phyloP scores from a whole-genome alignment of 441 rosid species.

The Adansonia gregorii region DNA sequence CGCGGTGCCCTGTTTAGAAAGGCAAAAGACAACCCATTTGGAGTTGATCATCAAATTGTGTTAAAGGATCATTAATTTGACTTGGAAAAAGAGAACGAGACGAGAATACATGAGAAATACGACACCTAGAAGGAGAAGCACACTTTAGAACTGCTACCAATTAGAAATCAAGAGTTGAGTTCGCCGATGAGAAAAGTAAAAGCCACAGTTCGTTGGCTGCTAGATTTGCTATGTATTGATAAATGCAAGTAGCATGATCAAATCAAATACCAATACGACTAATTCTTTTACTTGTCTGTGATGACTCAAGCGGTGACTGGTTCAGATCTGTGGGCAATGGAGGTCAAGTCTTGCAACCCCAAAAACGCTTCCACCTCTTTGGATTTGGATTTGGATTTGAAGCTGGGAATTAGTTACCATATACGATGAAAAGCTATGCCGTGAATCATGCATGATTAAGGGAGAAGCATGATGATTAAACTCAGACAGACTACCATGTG shows the following conservation, averaged over 20 bases:
- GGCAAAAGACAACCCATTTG: too few relatives aligned
- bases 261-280: background rate
- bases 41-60: too few relatives aligned
- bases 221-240: background rate
- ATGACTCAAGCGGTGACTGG: too few relatives aligned
- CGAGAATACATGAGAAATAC: too few relatives aligned
- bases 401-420: slow-evolving; percentile 9
- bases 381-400: background rate
- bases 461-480: slow-evolving; percentile 41
- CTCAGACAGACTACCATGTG: slow-evolving; percentile 27
- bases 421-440: slow-evolving; percentile 25
- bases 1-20: too few relatives aligned
- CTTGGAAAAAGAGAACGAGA: too few relatives aligned
- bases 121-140: too few relatives aligned
- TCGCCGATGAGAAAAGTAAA: background rate
- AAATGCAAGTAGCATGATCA: background rate
- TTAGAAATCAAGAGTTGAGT: too few relatives aligned
- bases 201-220: background rate
- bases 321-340: background rate
- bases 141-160: too few relatives aligned
- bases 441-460: slow-evolving; percentile 42
- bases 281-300: background rate
- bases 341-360: slow-evolving; percentile 29
- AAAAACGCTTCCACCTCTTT: background rate
- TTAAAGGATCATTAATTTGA: too few relatives aligned